Evolutionary conservation across 495 filamentous ascomycete genomes (phyloP).

Genomic region (Hypoxylon crocopeplum): DNA sequence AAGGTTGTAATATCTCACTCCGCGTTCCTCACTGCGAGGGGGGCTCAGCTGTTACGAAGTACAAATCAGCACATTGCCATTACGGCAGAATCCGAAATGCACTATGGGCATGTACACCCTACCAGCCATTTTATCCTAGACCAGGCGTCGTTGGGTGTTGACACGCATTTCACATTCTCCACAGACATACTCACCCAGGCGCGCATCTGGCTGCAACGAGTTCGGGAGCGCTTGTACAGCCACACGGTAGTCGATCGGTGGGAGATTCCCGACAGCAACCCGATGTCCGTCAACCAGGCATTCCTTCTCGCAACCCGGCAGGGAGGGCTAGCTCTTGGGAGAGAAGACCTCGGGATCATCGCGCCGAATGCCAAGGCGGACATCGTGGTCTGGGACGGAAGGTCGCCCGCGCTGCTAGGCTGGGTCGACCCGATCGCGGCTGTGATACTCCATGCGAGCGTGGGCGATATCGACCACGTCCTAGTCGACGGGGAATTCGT

Average conservation of each 20-base stretch:
- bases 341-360: constrained; percentile 52
- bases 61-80: constrained; percentile 53
- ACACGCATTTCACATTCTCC: constrained; percentile 55
- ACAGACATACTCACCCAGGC: constrained; percentile 54
- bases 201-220: constrained; percentile 47
- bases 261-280: constrained; percentile 45
- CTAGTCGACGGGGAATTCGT: constrained; percentile 51
- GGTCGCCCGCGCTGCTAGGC: constrained; percentile 50
- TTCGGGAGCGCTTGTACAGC: constrained; percentile 38
- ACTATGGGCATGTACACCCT: constrained; percentile 51
- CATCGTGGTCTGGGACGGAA: constrained; percentile 54
- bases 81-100: constrained; percentile 55
- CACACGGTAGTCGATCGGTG: constrained; percentile 38
- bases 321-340: constrained; percentile 50
- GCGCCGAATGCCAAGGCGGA: constrained; percentile 52
- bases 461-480: constrained; percentile 55
- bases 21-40: constrained; percentile 32
- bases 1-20: constrained; percentile 51
- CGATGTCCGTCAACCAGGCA: constrained; percentile 54
- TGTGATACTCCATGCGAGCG: constrained; percentile 54
- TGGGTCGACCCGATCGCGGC: constrained; percentile 58
- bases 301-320: constrained; percentile 55
- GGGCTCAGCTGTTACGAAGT: constrained; percentile 37
- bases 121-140: constrained; percentile 46
- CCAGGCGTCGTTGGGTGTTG: constrained; percentile 53